These are phyloP conservation scores for Dacryopinax spathularia DNA, from an alignment of 768 basidiomycete genomes.

Conservation along the genomic window DNA sequence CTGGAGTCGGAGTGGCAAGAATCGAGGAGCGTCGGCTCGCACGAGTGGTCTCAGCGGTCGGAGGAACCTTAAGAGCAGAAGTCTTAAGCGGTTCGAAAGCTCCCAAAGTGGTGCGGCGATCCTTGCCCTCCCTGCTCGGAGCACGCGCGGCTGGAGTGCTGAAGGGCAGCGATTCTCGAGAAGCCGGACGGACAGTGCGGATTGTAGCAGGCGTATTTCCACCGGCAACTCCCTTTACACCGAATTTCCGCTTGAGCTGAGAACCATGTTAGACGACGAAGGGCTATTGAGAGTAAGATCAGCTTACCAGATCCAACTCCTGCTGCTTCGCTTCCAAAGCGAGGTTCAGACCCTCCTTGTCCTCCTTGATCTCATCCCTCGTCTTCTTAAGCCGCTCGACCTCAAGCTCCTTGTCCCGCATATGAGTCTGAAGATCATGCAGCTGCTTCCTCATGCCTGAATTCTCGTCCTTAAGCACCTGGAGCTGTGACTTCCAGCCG, in stretches of 20 bases:
- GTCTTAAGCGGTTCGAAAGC: neutral
- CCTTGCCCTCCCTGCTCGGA: neutral
- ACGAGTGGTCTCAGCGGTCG: neutral
- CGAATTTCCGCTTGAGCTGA: slow-evolving; percentile 51
- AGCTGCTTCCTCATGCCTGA: slow-evolving; percentile 47
- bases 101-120: neutral
- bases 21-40: neutral
- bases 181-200: neutral
- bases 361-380: slow-evolving; percentile 54
- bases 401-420: slow-evolving; percentile 71
- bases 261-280: slow-evolving; percentile 1
- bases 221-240: slow-evolving; percentile 37
- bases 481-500: slow-evolving; percentile 35
- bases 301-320: slow-evolving; percentile 71
- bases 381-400: slow-evolving; percentile 58
- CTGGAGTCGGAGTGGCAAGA: neutral
- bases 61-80: neutral
- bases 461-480: slow-evolving; percentile 40
- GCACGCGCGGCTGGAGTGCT: neutral
- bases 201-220: slow-evolving; percentile 38
- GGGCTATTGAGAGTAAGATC: slow-evolving; percentile 2
- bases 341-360: slow-evolving; percentile 71
- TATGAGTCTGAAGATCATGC: slow-evolving; percentile 61
- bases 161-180: neutral
- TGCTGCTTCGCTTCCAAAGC: slow-evolving; percentile 90